phyloP scores from a whole-genome alignment of 805 yeast genomes.

The Cyberlindnera subsufficiens region DNA sequence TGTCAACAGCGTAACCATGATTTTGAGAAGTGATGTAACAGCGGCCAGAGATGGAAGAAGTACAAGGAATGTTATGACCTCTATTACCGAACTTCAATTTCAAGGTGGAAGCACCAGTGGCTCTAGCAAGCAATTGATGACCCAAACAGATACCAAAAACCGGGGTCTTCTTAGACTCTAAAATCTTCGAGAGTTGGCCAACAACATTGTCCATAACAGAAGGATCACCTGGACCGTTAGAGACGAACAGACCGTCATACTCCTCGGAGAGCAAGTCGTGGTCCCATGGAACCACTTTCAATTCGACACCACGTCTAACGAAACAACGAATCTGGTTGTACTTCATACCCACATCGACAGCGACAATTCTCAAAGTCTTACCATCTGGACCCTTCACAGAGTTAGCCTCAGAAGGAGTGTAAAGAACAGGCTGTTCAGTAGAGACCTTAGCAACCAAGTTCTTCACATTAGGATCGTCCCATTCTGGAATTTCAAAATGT shows the following conservation, averaged over 20 bases:
- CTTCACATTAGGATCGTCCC: conserved; percentile 88
- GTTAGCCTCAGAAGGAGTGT: conserved; percentile 56
- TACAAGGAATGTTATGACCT: conserved; percentile 97
- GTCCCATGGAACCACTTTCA: conserved; percentile 94
- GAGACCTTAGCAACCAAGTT: conserved; percentile 93
- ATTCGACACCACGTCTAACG: conserved; percentile 91
- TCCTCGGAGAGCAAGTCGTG: conserved; percentile 75
- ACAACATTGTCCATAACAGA: conserved; percentile 71
- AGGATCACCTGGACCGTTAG: conserved; percentile 99
- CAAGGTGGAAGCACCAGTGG: conserved; percentile 88
- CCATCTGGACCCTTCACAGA: conserved; percentile 65
- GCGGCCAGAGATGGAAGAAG: conserved; percentile 83
- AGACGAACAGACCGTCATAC: conserved; percentile 92
- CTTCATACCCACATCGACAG: conserved; percentile 97
- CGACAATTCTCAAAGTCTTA: conserved; percentile 72
- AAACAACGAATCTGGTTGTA: conserved; percentile 97
- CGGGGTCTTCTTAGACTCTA: conserved; percentile 72
- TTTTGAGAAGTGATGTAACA: conserved; percentile 98
- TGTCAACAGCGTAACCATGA: conserved; percentile 97
- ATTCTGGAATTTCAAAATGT: conserved; percentile 71
- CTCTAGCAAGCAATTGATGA: conserved; percentile 93
- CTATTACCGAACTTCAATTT: conserved; percentile 98
- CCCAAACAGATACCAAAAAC: conserved; percentile 98
- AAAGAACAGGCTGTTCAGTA: conserved; percentile 65
- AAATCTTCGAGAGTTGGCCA: conserved; percentile 47